Base-by-base conservation (phyloP, 2,329 filamentous ascomycete genomes). In the Pyrenophora teres region DNA sequence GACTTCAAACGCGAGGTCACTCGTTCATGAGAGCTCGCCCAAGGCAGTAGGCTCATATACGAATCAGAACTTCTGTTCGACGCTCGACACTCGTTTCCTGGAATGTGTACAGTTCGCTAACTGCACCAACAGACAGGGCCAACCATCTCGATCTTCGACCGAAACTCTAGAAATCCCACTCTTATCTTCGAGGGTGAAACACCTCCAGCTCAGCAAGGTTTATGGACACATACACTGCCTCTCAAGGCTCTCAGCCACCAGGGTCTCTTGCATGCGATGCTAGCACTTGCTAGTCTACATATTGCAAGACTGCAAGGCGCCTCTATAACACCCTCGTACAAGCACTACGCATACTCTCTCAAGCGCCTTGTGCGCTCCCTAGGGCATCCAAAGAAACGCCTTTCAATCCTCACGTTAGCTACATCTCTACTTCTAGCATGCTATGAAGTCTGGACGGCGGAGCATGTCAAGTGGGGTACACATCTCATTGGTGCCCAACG, bases 381-480 rank as follows among this genome's bases (percentile, higher is more conserved):
- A 23, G 84, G 84, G 40, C 83, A 89, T 33, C 58, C 93, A 79
- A 81, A 80, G 39, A 85, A 86, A 63, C 85, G 92, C 46, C 85
- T 87, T 7, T 86, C 91, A 49, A 83, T 90, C 7, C 86, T 90
- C 1, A 97, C 92, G 0, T 78, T 97, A n/a, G 93, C 92, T 6
- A 92, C 92, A 2, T 92, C 90, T 0, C 78, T 97, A 31, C 78
- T 97, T 6, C 81, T 99, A 6, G 90, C 87, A 0, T 97, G 92
- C 71, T 97, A 96, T 66, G 94, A 97, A 71, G 90, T 97, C 15
- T 94, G 93, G 87, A 89, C 88, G 31, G 93, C 92, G 18, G 93
- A 99, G 61, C 93, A 97, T 65, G 86, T 88, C 48, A 96, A 96
- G 71, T 99, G 94, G 94, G 94, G 90, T 66, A 93, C 89, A 56